A percentile compares a stretch with the other conserved stretches of the same genome.
Evolutionary conservation across 805 yeast genomes (phyloP).

Genomic region (Pichia californica): DNA sequence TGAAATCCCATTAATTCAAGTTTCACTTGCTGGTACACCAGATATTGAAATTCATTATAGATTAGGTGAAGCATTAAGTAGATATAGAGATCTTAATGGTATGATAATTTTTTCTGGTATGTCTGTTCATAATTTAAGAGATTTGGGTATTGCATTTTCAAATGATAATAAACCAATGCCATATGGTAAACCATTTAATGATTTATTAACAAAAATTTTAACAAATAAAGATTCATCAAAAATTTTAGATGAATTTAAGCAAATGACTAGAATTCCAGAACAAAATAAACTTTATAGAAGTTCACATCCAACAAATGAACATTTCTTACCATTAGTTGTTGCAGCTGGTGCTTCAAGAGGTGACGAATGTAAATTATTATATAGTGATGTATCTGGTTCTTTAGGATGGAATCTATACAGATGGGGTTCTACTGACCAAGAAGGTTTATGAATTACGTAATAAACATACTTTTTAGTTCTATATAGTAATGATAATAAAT

Average conservation of each 20-base stretch:
- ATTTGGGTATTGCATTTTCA: slow-evolving; percentile 32
- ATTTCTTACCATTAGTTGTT: slow-evolving; percentile 60
- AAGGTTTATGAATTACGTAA: no score
- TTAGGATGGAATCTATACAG: slow-evolving; percentile 70
- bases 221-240: slow-evolving; percentile 21
- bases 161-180: slow-evolving; percentile 28
- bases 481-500: no score
- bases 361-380: slow-evolving; percentile 39
- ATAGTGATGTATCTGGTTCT: slow-evolving; percentile 37
- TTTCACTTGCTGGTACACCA: slow-evolving; percentile 39
- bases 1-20: slow-evolving; percentile 44
- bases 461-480: no score
- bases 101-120: slow-evolving; percentile 64
- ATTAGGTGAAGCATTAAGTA: slow-evolving; percentile 50
- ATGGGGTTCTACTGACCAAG: slow-evolving; percentile 23
- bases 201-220: slow-evolving; percentile 37
- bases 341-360: slow-evolving; percentile 49
- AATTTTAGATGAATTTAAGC: slow-evolving; percentile 33
- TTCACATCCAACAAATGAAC: slow-evolving; percentile 78
- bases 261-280: slow-evolving; percentile 23
- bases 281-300: slow-evolving; percentile 29
- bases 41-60: slow-evolving; percentile 40
- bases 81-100: slow-evolving; percentile 47
- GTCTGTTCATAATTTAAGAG: slow-evolving; percentile 72
- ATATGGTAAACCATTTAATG: slow-evolving; percentile 49